Conservation (phyloP, 768 basidiomycete genomes). For the Boletus vermiculosoides region DNA sequence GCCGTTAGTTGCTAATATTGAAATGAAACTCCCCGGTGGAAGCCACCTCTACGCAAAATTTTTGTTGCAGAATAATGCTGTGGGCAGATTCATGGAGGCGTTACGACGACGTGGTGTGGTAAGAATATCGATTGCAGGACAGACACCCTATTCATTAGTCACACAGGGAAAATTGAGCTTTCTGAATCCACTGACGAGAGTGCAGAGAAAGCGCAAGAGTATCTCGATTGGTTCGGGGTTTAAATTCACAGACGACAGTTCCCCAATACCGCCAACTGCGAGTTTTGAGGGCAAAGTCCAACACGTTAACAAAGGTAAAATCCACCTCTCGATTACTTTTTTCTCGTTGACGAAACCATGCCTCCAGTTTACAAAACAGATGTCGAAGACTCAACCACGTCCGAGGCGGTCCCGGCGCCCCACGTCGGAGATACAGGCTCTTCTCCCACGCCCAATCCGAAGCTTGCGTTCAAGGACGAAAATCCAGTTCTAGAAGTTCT, state of each 20-base stretch:
- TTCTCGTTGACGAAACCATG: background rate
- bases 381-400: constrained; percentile 14
- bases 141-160: constrained; percentile 1
- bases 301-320: constrained; percentile 30
- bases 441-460: background rate
- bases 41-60: constrained; percentile 37
- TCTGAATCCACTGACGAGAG: constrained; percentile 18
- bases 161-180: constrained; percentile 32
- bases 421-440: background rate
- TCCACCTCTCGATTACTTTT: background rate
- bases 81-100: constrained; percentile 41
- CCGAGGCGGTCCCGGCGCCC: background rate
- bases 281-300: constrained; percentile 35
- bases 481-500: background rate
- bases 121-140: constrained; percentile 11
- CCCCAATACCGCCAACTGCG: constrained; percentile 21
- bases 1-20: constrained; percentile 39
- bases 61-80: constrained; percentile 33
- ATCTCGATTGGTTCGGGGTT: constrained; percentile 31
- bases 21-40: constrained; percentile 19
- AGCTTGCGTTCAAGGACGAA: background rate
- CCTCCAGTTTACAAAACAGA: constrained; percentile 30
- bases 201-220: constrained; percentile 15
- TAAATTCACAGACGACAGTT: constrained; percentile 21
- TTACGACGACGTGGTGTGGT: constrained; percentile 50